Evolutionary conservation across 768 basidiomycete genomes (phyloP), one percentile per base, ranked within the genome.

Genomic region (Trametes sanguinea): DNA sequence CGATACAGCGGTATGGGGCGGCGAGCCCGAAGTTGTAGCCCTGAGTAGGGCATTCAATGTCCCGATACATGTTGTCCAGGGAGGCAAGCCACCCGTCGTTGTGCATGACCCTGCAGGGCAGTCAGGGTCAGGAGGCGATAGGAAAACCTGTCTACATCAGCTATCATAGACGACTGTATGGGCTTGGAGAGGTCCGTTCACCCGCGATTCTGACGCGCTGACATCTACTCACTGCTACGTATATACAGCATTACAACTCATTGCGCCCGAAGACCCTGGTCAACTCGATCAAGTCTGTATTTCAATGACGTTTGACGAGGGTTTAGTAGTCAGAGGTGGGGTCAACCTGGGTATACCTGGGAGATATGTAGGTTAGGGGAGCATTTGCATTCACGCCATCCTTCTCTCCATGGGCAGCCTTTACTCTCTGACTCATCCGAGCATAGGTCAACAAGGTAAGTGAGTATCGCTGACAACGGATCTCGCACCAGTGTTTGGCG

Each of bases 1-100:
- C 44, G 81, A 89, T 71, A 95, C 94, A 27, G 88, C 86, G n/a
- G 83, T 87, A 33, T 98, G 97, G 97, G 97, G 97, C 51, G 96
- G 97, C 39, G 95, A 98, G 76, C 95, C 94, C 6, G 97, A 98
- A 81, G 94, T 99, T 35, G 81, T 90, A 67, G 97, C 97, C 3
- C 78, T 98, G 14, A 88, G 89, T 71, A 81, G 88, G 53, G 85
- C 86, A 33, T 98, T 84, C 73, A 82, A 87, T 57, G 77, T 95
- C 42, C 89, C 95, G 0, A 95, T 99, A 51, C 89, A 96, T 72
- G 90, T 99, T 55, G 81, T 98, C 11, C 97, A 98, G 73, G 85
- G 85, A 1, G 88, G 87, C 0, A 81, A 80, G 30, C 95, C 95
- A 2, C 81, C 87, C 1, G 80, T 98, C 13, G 94, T 97, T n/a